phyloP scores from a whole-genome alignment of 1,284 basidiomycete species.

The Hypsizygus ulmarius region DNA sequence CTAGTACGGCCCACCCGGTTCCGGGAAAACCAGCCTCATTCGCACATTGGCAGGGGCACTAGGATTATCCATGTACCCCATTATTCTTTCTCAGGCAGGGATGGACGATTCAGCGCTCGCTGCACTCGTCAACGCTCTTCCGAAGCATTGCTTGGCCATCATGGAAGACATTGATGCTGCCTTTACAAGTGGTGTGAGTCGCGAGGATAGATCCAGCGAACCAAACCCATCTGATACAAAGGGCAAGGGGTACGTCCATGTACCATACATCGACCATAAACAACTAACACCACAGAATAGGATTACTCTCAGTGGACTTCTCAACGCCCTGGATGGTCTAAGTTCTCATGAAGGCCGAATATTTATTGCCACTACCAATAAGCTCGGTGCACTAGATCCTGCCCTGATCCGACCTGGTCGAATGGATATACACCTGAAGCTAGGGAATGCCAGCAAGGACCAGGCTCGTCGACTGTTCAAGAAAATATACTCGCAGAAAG shows the following conservation, averaged over 20 bases:
- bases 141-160: slow-evolving; percentile 57
- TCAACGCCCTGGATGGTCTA: slow-evolving; percentile 71
- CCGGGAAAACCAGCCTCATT: slow-evolving; percentile 52
- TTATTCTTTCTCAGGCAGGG: slow-evolving; percentile 56
- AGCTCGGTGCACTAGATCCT: too few species aligned
- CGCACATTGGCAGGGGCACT: slow-evolving; percentile 69
- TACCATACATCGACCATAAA: background rate
- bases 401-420: too few species aligned
- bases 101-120: slow-evolving; percentile 58
- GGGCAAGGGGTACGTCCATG: background rate
- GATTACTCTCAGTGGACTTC: slow-evolving; percentile 63
- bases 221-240: background rate
- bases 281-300: slow-evolving; percentile 18
- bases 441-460: too few species aligned
- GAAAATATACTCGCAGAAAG: too few species aligned
- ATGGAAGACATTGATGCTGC: slow-evolving; percentile 74
- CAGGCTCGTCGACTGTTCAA: too few species aligned
- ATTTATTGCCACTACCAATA: slow-evolving; percentile 73
- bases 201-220: slow-evolving; percentile 19
- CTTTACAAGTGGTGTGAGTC: slow-evolving; percentile 48
- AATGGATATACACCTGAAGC: too few species aligned
- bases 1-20: slow-evolving; percentile 60
- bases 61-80: slow-evolving; percentile 61
- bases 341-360: slow-evolving; percentile 71
- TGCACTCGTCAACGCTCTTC: slow-evolving; percentile 53